These are phyloP conservation scores for Pinus tabuliformis DNA, from an alignment of 75 land plant species.

Conservation along the genomic window DNA sequence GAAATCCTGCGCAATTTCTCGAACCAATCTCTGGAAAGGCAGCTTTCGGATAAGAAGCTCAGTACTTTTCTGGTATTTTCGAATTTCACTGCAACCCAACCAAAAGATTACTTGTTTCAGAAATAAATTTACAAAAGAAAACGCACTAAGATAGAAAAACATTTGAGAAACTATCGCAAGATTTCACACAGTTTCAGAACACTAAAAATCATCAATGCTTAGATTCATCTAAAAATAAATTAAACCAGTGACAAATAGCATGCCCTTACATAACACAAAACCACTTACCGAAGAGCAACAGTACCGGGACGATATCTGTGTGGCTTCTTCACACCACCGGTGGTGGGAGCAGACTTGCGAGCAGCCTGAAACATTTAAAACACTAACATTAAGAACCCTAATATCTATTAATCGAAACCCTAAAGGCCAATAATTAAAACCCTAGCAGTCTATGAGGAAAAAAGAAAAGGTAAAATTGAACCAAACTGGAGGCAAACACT, in stretches of 20 bases:
- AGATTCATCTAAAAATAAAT: too few species aligned
- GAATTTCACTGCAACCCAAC: constrained; percentile 24
- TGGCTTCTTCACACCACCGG: constrained; percentile 82
- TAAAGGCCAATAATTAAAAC: neutral
- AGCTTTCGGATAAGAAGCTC: constrained; percentile 57
- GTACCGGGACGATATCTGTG: constrained; percentile 78
- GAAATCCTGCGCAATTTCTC: constrained; percentile 69
- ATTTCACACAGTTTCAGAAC: too few species aligned
- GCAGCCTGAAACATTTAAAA: constrained; percentile 43
- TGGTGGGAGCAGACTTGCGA: constrained; percentile 79
- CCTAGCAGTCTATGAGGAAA: neutral
- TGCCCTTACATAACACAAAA: too few species aligned
- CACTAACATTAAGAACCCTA: neutral
- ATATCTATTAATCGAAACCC: neutral
- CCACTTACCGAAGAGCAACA: constrained; percentile 58
- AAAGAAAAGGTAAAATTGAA: neutral
- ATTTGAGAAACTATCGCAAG: too few species aligned
- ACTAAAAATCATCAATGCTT: too few species aligned
- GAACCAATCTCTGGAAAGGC: constrained; percentile 64
- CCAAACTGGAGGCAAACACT: neutral
- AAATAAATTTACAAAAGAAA: neutral
- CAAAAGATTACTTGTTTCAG: neutral
- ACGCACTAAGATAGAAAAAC: too few species aligned
- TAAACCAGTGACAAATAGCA: too few species aligned
- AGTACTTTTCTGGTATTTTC: constrained; percentile 62